Conservation (phyloP, 208 protist genomes). For the Crithidia fasciculata region DNA sequence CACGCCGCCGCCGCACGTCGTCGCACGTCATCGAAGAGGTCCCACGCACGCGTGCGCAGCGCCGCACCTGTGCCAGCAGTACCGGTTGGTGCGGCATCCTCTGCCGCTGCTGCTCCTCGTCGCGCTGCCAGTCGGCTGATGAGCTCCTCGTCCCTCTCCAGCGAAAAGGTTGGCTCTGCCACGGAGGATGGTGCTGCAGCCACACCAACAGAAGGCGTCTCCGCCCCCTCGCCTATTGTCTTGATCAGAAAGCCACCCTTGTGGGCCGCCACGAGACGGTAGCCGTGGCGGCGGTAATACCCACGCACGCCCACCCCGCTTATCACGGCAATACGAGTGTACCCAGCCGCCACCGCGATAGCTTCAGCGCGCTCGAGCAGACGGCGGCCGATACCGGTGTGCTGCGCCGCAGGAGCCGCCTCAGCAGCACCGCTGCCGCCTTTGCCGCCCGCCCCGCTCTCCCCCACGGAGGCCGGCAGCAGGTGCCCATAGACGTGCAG, state of each 20-base stretch:
- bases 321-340: conserved; percentile 96
- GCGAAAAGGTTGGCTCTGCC: conserved; percentile 5
- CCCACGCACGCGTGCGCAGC: conserved; percentile 7
- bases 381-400: conserved; percentile 95
- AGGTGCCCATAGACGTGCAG: conserved; percentile 96
- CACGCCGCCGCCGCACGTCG: conserved; percentile 7
- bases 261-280: conserved; percentile 56
- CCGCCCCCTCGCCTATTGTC: conserved; percentile 18
- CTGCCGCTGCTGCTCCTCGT: neutral
- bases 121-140: neutral
- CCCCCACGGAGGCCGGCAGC: conserved; percentile 51
- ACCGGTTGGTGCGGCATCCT: neutral
- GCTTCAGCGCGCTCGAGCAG: conserved; percentile 97
- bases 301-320: conserved; percentile 97
- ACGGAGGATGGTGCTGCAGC: neutral
- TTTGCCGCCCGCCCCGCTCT: neutral
- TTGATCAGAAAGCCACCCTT: conserved; percentile 79
- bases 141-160: conserved; percentile 21
- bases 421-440: conserved; percentile 7
- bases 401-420: conserved; percentile 87
- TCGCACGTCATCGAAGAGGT: conserved; percentile 10
- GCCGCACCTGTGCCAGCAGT: neutral
- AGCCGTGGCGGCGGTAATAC: conserved; percentile 98
- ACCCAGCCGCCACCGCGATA: conserved; percentile 93
- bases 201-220: neutral